Evolutionary conservation across 2,329 filamentous ascomycete genomes (phyloP), one percentile per base, ranked within the genome.

Genomic region (Penicillium sp.): DNA sequence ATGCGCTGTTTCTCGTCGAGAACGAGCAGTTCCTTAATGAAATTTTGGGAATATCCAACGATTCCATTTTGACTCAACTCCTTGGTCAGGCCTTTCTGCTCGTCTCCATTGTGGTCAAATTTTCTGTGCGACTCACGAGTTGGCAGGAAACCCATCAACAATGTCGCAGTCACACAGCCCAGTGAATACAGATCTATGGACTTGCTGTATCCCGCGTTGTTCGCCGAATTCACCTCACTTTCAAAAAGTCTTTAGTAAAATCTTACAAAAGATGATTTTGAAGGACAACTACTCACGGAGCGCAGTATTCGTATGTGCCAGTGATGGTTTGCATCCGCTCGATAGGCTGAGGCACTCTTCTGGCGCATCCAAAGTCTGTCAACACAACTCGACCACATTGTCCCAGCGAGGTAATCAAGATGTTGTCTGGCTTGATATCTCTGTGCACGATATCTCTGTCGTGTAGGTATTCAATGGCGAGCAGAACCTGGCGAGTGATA

Each of bases 371-470:
- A 61, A 86, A 86, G 63, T 86, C 84, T 0, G 81, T 83, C 39
- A 86, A 71, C 1, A 86, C 74, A 7, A 85, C 72, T 21, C 84
- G 76, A 21, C 76, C 74, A 3, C 78, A 77, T 41, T 72, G 69
- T 13, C 73, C 70, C 47, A 79, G 72, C 1, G 79, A 81, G 0
- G 80, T 80, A 75, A 86, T 76, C 28, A 86, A 73, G 8, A 86
- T 79, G 58, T 86, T 86, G 47, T 86, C 83, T 0, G 82, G 83
- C 60, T 86, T 86, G 45, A 86, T 73, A 60, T 86, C 84, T 29
- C 84, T 75, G 64, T 86, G 84, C 4, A 81, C 81, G 41, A 86
- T 80, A 38, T 76, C 70, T 7, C 74, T 71, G 3, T 71, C 66
- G 62, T 86, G 84, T 0, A 86, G 68, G 60, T 85, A 84, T 15